phyloP scores from a whole-genome alignment of 306 rosid genomes.

The Rosa persica region DNA sequence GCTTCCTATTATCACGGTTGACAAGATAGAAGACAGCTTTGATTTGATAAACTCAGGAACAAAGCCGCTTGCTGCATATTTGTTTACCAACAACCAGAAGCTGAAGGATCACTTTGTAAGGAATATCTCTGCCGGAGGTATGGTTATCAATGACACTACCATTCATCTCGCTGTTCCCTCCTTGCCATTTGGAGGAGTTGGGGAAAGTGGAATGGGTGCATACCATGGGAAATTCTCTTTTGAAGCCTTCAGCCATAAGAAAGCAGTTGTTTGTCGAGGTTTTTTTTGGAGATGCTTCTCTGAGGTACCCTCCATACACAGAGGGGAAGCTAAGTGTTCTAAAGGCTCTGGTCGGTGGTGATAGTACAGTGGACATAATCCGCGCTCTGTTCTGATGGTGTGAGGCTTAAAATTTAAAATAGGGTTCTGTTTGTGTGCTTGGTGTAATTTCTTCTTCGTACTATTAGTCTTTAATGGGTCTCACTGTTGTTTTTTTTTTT shows the following conservation, averaged over 20 bases:
- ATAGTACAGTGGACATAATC: slow-evolving; percentile 48
- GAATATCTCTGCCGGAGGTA: slow-evolving; percentile 79
- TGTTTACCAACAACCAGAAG: slow-evolving; percentile 70
- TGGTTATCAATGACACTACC: slow-evolving; percentile 79
- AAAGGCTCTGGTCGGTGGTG: slow-evolving; percentile 75
- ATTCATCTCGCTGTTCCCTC: slow-evolving; percentile 67
- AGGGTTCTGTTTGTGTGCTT: background rate
- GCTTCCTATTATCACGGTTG: slow-evolving; percentile 89
- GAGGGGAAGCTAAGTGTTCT: slow-evolving; percentile 59
- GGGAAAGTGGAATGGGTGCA: slow-evolving; percentile 94
- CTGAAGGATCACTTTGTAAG: slow-evolving; percentile 74
- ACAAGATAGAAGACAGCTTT: slow-evolving; percentile 76
- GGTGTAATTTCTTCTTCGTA: slow-evolving; percentile 18
- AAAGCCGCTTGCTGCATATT: slow-evolving; percentile 98
- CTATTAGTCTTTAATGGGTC: background rate
- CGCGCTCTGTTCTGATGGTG: slow-evolving; percentile 73
- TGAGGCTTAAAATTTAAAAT: slow-evolving; percentile 22
- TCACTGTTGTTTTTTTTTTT: too few species aligned
- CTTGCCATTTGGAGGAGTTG: slow-evolving; percentile 97
- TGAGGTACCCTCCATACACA: slow-evolving; percentile 94
- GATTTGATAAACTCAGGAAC: slow-evolving; percentile 72
- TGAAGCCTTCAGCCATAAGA: slow-evolving; percentile 92
- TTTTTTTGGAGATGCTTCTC: slow-evolving; percentile 62
- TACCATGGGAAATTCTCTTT: slow-evolving; percentile 97
- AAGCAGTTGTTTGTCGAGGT: slow-evolving; percentile 82